Base-by-base conservation (phyloP, 805 yeast genomes). In the Saccharomycopsis sp. region DNA sequence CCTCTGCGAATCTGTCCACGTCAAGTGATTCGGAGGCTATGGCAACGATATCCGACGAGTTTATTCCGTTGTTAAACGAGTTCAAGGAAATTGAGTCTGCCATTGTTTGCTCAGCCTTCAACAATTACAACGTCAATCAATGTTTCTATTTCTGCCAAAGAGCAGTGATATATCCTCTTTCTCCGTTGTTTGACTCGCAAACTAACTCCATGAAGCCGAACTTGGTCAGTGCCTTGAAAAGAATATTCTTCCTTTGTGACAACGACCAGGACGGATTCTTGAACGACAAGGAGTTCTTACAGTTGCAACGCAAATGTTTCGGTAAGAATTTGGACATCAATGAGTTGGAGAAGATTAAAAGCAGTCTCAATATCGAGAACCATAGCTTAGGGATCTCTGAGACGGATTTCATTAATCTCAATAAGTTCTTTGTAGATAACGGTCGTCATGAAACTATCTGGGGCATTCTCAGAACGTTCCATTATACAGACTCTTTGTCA, bases 391-490 rank as follows among this genome's bases (percentile, higher is more conserved):
- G 96, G 0, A 74, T 93, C 1, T 80, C 89, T 0, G 80, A 78
- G 55, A 82, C 80, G 52, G 98, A 96, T 0, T 94, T 94, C 66
- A 72, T 94, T 2, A 73, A 83, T 0, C 73, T 94, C 56, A 91
- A 89, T 70, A 87, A 86, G 67, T 72, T 89, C 24, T 94, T 87
- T 69, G 96, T 96, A 0, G 96, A 90, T 64, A 82, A 82, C 42
- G 99, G 99, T 0, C 76, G 98, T 35, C 98, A 94, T 69, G 99
- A 94, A 69, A 94, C 98, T 0, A 86, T 90, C 0, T 94, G 99
- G 99, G 96, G 97, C 0, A 89, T 94, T 20, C 69, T 94, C 24
- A 72, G 99, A 56, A 80, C 91, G 0, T 94, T 89, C 70, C 88
- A 89, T 67, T 94, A 94, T 67, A 93, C 98, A 0, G 94, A 94